Conservation (phyloP, 805 yeast genomes). For the Hanseniaspora occidentalis region DNA sequence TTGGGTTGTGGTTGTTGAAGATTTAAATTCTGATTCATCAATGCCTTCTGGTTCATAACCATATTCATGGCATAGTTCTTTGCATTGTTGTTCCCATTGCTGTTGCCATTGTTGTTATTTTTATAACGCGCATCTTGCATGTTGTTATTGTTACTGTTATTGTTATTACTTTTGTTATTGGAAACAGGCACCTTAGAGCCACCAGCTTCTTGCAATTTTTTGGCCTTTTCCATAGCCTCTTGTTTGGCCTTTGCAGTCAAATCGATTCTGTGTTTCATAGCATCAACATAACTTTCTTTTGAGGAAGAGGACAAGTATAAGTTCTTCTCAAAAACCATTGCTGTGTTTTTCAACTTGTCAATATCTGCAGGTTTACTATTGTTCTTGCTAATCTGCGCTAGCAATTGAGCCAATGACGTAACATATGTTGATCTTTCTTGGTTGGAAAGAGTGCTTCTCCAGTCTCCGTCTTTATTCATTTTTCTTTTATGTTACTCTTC, state of each 20-base stretch:
- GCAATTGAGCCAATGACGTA: conserved; percentile 21
- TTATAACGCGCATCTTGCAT: conserved; percentile 12
- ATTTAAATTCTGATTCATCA: conserved; percentile 37
- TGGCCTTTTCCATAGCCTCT: conserved; percentile 8
- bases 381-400: conserved; percentile 25
- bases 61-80: conserved; percentile 14
- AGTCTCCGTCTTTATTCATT: conserved; percentile 1
- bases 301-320: conserved; percentile 46
- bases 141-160: conserved; percentile 19
- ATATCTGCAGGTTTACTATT: conserved; percentile 23
- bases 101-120: conserved; percentile 16
- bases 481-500: background rate
- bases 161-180: conserved; percentile 18
- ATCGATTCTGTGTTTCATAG: conserved; percentile 33
- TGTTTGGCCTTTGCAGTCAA: conserved; percentile 28
- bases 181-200: conserved; percentile 10
- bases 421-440: conserved; percentile 24
- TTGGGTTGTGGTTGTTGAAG: conserved; percentile 20
- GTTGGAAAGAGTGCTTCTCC: conserved; percentile 4
- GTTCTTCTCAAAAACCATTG: conserved; percentile 60
- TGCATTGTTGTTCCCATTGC: conserved; percentile 9
- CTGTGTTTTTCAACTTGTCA: conserved; percentile 38
- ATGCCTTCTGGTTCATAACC: conserved; percentile 24
- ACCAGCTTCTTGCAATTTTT: conserved; percentile 9
- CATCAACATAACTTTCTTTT: conserved; percentile 44